A percentile compares a stretch with the other conserved stretches of the same genome.
These are phyloP conservation scores for Durusdinium trenchii DNA, from an alignment of 73 alveolate genomes.

Conservation along the genomic window DNA sequence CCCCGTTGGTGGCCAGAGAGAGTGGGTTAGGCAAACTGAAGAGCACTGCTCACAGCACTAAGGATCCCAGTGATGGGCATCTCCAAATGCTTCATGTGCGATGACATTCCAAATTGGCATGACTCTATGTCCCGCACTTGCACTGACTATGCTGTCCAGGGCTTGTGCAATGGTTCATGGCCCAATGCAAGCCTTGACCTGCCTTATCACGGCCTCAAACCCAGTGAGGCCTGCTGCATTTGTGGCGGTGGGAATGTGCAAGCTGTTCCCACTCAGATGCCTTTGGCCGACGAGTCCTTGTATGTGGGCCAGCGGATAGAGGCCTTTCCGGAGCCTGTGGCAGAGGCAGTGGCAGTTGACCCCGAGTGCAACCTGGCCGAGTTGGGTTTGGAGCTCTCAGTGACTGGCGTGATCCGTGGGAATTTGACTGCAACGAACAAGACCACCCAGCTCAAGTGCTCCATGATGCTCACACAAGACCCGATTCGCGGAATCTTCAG, in stretches of 20 bases:
- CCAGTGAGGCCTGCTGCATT: conserved; percentile 62
- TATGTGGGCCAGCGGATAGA: neutral
- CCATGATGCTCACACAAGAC: neutral
- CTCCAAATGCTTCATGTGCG: conserved; percentile 45
- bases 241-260: conserved; percentile 70
- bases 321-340: conserved; percentile 15
- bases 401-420: neutral
- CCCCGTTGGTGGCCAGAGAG: too few species aligned
- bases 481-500: conserved; percentile 49
- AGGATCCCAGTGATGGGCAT: conserved; percentile 29
- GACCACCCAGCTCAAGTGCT: neutral
- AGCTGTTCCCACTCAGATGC: neutral
- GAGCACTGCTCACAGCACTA: too few species aligned
- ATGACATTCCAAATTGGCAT: conserved; percentile 36
- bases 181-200: neutral
- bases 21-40: too few species aligned
- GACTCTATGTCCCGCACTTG: conserved; percentile 1
- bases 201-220: conserved; percentile 44
- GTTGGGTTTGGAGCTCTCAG: neutral
- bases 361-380: neutral
- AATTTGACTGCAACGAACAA: neutral
- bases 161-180: conserved; percentile 34
- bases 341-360: neutral
- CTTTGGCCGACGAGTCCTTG: neutral
- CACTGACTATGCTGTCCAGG: neutral